A percentile compares a stretch with the other conserved stretches of the same genome.
Conservation (phyloP, 169 alveolate genomes). For the Babesia divergens region DNA sequence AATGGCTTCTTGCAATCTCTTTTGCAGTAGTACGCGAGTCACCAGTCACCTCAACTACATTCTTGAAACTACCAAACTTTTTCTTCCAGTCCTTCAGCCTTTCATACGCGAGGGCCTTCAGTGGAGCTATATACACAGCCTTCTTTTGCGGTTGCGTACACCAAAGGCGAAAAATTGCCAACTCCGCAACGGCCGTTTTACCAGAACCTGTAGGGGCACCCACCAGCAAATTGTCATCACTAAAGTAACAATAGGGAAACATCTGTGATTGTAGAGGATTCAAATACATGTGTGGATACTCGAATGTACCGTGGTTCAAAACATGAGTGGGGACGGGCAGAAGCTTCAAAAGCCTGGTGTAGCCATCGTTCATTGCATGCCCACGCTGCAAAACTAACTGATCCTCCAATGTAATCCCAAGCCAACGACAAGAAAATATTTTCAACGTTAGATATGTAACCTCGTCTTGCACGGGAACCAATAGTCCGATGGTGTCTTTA, state of each 20-base stretch:
- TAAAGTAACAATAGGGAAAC: conserved; percentile 91
- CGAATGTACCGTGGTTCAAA: not conserved
- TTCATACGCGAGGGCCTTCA: conserved; percentile 95
- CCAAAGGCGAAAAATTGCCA: conserved; percentile 90
- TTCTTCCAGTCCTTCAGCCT: conserved; percentile 86
- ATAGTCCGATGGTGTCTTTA: conserved; percentile 26
- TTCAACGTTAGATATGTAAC: conserved; percentile 2
- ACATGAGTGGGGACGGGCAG: conserved; percentile 46
- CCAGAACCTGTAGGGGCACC: conserved; percentile 99
- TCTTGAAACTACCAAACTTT: conserved; percentile 80
- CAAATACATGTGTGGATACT: conserved; percentile 79
- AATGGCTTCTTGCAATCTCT: conserved; percentile 84
- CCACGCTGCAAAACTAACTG: not conserved
- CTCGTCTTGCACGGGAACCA: conserved; percentile 44
- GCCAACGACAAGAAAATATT: conserved; percentile 54
- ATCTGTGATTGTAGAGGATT: conserved; percentile 95
- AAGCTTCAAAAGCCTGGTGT: conserved; percentile 47
- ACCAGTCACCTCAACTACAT: conserved; percentile 95
- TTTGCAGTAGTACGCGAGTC: conserved; percentile 74
- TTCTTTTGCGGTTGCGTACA: conserved; percentile 78
- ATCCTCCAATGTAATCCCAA: conserved; percentile 38
- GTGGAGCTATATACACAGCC: conserved; percentile 97
- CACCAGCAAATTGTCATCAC: conserved; percentile 93
- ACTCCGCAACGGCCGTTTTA: conserved; percentile 96
- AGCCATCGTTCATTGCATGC: conserved; percentile 14